These are phyloP conservation scores for Lathyrus tuberosus DNA, from an alignment of 306 rosid genomes.

Conservation along the genomic window DNA sequence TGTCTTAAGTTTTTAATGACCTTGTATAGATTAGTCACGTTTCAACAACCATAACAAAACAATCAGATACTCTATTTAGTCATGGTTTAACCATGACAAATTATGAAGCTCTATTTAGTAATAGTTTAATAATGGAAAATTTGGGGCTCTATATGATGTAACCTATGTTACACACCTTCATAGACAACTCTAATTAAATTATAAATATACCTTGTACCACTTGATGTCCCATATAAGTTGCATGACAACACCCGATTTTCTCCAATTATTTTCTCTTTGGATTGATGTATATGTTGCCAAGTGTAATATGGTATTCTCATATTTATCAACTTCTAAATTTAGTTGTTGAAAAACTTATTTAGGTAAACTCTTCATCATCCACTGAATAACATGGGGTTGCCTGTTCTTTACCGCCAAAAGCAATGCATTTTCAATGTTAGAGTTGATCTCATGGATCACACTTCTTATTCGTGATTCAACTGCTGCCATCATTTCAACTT, in stretches of 20 bases:
- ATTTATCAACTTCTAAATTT: neutral
- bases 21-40: no score
- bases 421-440: constrained; percentile 36
- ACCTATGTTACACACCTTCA: no score
- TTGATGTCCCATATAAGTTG: constrained; percentile 54
- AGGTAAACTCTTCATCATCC: neutral
- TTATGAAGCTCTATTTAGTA: no score
- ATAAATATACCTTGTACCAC: constrained; percentile 42
- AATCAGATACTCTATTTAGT: no score
- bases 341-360: neutral
- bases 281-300: constrained; percentile 18
- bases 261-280: constrained; percentile 28
- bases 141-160: no score
- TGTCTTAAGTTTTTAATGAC: no score
- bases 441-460: constrained; percentile 29
- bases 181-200: no score
- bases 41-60: no score
- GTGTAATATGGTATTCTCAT: constrained; percentile 41
- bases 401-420: constrained; percentile 34
- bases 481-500: neutral
- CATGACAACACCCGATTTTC: constrained; percentile 41
- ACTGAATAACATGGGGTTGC: constrained; percentile 19
- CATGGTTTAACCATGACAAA: no score
- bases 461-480: neutral
- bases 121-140: no score